Evolutionary conservation across 306 rosid species (phyloP).

Genomic region (Acacia melanoxylon): DNA sequence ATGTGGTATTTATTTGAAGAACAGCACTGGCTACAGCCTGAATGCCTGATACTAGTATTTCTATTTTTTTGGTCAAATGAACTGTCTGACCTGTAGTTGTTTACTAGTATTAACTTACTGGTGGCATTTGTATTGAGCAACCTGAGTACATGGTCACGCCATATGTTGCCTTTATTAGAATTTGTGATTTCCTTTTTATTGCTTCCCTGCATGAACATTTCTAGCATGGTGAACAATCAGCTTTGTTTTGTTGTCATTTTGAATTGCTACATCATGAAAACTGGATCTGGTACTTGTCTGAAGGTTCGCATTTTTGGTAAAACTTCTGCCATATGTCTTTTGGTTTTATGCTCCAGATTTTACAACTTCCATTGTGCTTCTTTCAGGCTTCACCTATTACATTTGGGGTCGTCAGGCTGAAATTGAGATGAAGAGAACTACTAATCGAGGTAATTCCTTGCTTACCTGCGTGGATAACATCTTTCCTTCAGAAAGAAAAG

Average conservation of each 20-base stretch:
- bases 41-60: not conserved
- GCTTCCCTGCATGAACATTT: not conserved
- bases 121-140: not conserved
- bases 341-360: not conserved
- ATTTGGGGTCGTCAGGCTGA: conserved; percentile 55
- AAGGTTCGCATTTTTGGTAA: not conserved
- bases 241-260: not conserved
- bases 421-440: conserved; percentile 68
- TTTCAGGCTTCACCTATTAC: conserved; percentile 70
- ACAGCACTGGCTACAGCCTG: not conserved
- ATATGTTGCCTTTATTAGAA: not conserved
- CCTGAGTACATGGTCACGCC: not conserved
- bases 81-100: not conserved
- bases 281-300: not conserved
- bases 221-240: not conserved
- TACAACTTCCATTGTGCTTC: not conserved
- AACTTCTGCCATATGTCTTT: not conserved
- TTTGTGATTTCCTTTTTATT: not conserved
- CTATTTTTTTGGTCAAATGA: not conserved
- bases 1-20: not conserved
- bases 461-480: not conserved
- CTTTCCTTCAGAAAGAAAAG: conserved; percentile 19
- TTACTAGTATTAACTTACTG: not conserved
- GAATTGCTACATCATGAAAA: not conserved
- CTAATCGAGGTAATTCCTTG: conserved; percentile 59